Conservation (phyloP, 441 rosid species). For the Aleurites moluccanus region DNA sequence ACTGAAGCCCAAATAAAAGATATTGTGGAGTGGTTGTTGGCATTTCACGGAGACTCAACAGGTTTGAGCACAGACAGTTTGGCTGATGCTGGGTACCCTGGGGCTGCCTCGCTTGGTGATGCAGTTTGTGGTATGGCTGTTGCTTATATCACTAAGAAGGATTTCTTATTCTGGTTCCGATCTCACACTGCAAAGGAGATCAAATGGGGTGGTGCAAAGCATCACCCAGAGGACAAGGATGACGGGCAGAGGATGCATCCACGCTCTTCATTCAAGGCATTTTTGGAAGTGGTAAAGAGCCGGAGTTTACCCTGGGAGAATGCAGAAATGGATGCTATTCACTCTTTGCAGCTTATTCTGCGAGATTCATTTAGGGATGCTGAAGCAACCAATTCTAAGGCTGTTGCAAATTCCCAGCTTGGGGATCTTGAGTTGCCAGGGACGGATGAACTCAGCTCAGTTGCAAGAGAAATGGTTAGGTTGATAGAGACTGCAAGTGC, state of each 20-base stretch:
- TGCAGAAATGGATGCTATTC: slow-evolving; percentile 98
- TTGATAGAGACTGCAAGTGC: slow-evolving; percentile 94
- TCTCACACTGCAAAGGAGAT: slow-evolving; percentile 89
- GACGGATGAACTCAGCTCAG: slow-evolving; percentile 83
- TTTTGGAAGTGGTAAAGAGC: slow-evolving; percentile 93
- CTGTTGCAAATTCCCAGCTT: slow-evolving; percentile 44
- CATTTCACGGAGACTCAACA: slow-evolving; percentile 79
- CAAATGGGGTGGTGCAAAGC: slow-evolving; percentile 99
- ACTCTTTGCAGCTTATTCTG: slow-evolving; percentile 87
- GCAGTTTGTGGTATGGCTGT: slow-evolving; percentile 99
- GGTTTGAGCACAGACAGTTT: slow-evolving; percentile 94
- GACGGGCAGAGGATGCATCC: slow-evolving; percentile 96
- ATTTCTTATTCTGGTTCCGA: slow-evolving; percentile 92
- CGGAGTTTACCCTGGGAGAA: slow-evolving; percentile 90
- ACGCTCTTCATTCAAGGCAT: slow-evolving; percentile 91
- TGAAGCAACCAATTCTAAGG: slow-evolving; percentile 69
- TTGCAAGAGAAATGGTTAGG: slow-evolving; percentile 98
- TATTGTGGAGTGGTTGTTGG: slow-evolving; percentile 83
- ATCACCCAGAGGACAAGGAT: slow-evolving; percentile 93
- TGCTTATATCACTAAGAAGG: slow-evolving; percentile 76
- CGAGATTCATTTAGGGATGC: slow-evolving; percentile 80
- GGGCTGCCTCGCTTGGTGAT: slow-evolving; percentile 82
- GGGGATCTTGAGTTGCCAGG: slow-evolving; percentile 67
- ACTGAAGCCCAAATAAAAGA: slow-evolving; percentile 75
- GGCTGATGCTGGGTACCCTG: slow-evolving; percentile 87